Evolutionary conservation across 768 basidiomycete genomes (phyloP).

Genomic region (Boletus tomentosulus): DNA sequence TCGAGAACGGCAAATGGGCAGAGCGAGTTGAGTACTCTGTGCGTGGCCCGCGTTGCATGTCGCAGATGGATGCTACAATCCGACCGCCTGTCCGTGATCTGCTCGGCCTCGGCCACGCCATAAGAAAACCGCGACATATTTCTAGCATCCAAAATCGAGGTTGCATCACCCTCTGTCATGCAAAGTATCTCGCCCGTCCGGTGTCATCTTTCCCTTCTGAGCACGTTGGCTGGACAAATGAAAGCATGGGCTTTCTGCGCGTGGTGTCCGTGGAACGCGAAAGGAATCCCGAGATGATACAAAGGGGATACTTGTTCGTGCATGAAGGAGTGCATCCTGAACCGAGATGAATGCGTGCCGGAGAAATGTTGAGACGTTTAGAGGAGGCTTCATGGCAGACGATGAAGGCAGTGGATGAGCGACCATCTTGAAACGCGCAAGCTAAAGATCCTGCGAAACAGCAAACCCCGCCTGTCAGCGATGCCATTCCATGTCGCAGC

Average conservation of each 20-base stretch:
- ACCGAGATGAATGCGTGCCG: conserved; percentile 44
- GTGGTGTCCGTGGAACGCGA: conserved; percentile 17
- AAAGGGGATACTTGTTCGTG: conserved; percentile 45
- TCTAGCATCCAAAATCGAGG: conserved; percentile 34
- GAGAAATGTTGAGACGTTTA: conserved; percentile 41
- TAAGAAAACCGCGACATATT: conserved; percentile 45
- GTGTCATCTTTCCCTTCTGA: conserved; percentile 43
- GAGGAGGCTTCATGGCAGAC: conserved; percentile 39
- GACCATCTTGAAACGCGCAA: conserved; percentile 11
- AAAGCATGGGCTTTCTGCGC: conserved; percentile 28
- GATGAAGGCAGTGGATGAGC: conserved; percentile 21
- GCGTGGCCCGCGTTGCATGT: conserved; percentile 28
- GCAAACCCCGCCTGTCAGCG: conserved; percentile 15
- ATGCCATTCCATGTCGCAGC: conserved; percentile 18
- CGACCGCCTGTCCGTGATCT: conserved; percentile 34
- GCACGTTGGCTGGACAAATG: conserved; percentile 17
- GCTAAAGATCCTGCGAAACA: conserved; percentile 1
- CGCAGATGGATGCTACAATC: conserved; percentile 3
- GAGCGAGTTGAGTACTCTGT: conserved; percentile 29
- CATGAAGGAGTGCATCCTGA: conserved; percentile 9
- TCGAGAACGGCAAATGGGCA: conserved; percentile 31
- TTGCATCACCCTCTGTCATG: conserved; percentile 9
- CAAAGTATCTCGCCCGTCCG: conserved; percentile 44
- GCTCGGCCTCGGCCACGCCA: conserved; percentile 34
- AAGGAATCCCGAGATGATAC: conserved; percentile 52